These are phyloP conservation scores for Metarhizium album DNA, from an alignment of 2,329 filamentous ascomycete genomes.

Conservation along the genomic window DNA sequence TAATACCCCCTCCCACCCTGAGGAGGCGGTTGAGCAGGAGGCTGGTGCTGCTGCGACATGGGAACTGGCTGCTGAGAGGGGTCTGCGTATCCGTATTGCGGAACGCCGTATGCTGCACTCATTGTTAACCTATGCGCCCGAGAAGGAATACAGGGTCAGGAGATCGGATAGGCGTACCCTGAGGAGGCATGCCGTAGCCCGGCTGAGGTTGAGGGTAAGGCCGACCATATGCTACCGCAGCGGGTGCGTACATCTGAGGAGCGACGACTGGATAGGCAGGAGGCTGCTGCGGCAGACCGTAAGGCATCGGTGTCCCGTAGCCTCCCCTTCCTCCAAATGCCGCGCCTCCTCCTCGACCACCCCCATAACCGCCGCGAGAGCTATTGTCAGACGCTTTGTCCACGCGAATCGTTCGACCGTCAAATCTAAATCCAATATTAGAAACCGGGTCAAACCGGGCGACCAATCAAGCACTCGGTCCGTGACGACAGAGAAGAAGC, in stretches of 20 bases:
- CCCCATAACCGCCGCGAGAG: conserved; percentile 36
- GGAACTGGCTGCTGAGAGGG: conserved; percentile 11
- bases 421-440: conserved; percentile 52
- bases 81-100: conserved; percentile 33
- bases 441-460: conserved; percentile 2
- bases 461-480: conserved; percentile 2
- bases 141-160: not conserved
- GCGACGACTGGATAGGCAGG: conserved; percentile 22
- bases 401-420: conserved; percentile 87
- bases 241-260: conserved; percentile 28
- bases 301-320: conserved; percentile 31
- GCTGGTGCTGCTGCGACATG: conserved; percentile 8
- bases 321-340: conserved; percentile 34
- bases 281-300: conserved; percentile 26
- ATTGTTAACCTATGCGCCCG: conserved; percentile 6
- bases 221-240: conserved; percentile 26
- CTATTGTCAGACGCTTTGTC: conserved; percentile 86
- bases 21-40: conserved; percentile 10
- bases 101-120: conserved; percentile 24
- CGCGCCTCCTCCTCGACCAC: conserved; percentile 26
- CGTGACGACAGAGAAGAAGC: conserved; percentile 11
- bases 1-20: conserved; percentile 15
- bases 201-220: conserved; percentile 25
- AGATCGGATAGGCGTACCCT: conserved; percentile 22
- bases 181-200: conserved; percentile 26